These are phyloP conservation scores for Curvularia verruculosa DNA, from an alignment of 2,329 filamentous ascomycete genomes.

Conservation along the genomic window DNA sequence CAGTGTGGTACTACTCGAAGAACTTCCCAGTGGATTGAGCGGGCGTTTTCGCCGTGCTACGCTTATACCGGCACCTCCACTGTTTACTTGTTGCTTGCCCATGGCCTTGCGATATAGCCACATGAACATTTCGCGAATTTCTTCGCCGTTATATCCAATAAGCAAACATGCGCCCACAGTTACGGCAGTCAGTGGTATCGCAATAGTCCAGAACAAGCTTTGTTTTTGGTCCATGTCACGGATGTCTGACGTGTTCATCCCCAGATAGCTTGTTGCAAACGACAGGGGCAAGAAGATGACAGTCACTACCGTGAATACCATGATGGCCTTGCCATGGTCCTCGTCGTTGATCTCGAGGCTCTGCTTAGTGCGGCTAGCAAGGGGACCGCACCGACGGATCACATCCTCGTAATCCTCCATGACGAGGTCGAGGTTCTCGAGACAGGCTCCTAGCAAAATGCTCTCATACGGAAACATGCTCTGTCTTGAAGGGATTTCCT, in stretches of 20 bases:
- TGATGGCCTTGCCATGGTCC: conserved; percentile 52
- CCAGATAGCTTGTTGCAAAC: conserved; percentile 53
- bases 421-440: conserved; percentile 26
- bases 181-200: conserved; percentile 35
- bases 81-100: conserved; percentile 26
- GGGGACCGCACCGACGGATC: conserved; percentile 33
- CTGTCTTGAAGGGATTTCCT: conserved; percentile 25
- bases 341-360: conserved; percentile 45
- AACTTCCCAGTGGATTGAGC: conserved; percentile 8
- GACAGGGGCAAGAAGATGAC: conserved; percentile 54
- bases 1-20: conserved; percentile 18
- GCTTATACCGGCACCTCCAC: conserved; percentile 27
- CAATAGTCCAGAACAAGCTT: conserved; percentile 49
- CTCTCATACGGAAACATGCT: conserved; percentile 33
- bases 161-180: conserved; percentile 34
- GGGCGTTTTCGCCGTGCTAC: conserved; percentile 36
- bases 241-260: conserved; percentile 52
- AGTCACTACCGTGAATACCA: conserved; percentile 54
- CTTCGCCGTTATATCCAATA: conserved; percentile 41
- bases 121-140: conserved; percentile 24
- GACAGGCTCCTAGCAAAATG: conserved; percentile 30
- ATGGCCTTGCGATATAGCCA: conserved; percentile 21
- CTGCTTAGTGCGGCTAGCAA: conserved; percentile 43
- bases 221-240: conserved; percentile 50
- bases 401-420: conserved; percentile 35